A percentile compares a stretch with the other conserved stretches of the same genome.
phyloP scores from a whole-genome alignment of 768 basidiomycete species.

The Clathrus columnatus region DNA sequence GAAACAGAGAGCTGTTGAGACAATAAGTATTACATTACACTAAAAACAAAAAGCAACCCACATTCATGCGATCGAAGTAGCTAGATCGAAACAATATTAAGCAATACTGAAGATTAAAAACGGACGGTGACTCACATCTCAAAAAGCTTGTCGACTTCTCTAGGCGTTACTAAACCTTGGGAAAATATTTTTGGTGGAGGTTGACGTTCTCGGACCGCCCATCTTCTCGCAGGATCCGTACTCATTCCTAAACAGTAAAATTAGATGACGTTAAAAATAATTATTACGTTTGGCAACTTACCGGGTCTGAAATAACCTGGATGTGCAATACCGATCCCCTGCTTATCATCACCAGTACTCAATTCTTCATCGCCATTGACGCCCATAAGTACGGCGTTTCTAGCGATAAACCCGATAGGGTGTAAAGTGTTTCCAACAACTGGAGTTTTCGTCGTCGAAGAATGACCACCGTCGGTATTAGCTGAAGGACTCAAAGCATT shows the following conservation, averaged over 20 bases:
- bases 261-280: conserved; percentile 24
- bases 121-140: conserved; percentile 41
- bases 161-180: conserved; percentile 50
- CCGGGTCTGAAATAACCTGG: conserved; percentile 60
- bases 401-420: conserved; percentile 12
- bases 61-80: conserved; percentile 66
- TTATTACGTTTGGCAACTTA: conserved; percentile 23
- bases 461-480: conserved; percentile 24
- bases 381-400: conserved; percentile 21
- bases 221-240: conserved; percentile 26
- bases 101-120: neutral
- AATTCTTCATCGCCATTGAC: conserved; percentile 23
- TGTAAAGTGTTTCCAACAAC: conserved; percentile 11
- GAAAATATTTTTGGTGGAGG: conserved; percentile 57
- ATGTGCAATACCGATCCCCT: conserved; percentile 57
- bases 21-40: neutral
- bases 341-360: conserved; percentile 32
- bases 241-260: conserved; percentile 22
- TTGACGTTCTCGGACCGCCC: conserved; percentile 33
- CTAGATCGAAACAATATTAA: conserved; percentile 26
- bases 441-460: conserved; percentile 20
- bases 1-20: conserved; percentile 53
- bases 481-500: neutral
- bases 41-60: conserved; percentile 1
- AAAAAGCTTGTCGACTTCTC: conserved; percentile 66